Base-by-base conservation (phyloP, 2,329 filamentous ascomycete genomes). In the Fusarium liriodendri region DNA sequence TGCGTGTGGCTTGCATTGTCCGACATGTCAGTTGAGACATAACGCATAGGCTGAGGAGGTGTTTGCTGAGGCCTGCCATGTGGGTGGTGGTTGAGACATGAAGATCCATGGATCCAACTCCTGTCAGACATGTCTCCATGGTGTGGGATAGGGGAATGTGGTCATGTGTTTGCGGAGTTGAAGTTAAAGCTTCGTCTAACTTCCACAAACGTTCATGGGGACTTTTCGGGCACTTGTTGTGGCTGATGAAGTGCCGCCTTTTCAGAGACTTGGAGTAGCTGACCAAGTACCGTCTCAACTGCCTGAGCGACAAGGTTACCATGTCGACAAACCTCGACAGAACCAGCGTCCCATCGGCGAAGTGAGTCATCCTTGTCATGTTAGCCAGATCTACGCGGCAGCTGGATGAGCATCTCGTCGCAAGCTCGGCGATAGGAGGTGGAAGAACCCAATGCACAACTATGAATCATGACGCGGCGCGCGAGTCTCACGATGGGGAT, bases 81-180 rank as follows among this genome's bases (percentile, higher is more conserved):
- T 37, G 61, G 61, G 47, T 42, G 61, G 47, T 42, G 27, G 16
- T 40, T 57, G 20, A 64, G 59, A 52, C 42, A 38, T 59, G 55
- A 37, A n/a, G 55, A 38, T 59, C 18, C 18, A 20, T 27, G 55
- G 55, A 18, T 25, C 27, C 27, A 11, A 11, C 27, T 50, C 18
- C 6, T 54, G 4, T 54, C 27, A 54, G 27, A 20, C 27, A n/a
- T 32, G 18, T 5, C 20, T 32, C 27, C 27, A 33, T n/a, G n/a
- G n/a, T n/a, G n/a, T 54, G 25, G 27, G 27, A 29, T 27, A 52
- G 25, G n/a, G n/a, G n/a, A n/a, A n/a, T n/a, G n/a, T n/a, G n/a
- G n/a, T n/a, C n/a, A n/a, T n/a, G n/a, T n/a, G 33, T 14, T 37
- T 37, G 35, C 35, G 35, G 14, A 37, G 50, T 54, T 54, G 18